A percentile compares a stretch with the other conserved stretches of the same genome.
Evolutionary conservation across 192 early-diverging fungal genomes (phyloP).

Genomic region (Coemansia umbellata): DNA sequence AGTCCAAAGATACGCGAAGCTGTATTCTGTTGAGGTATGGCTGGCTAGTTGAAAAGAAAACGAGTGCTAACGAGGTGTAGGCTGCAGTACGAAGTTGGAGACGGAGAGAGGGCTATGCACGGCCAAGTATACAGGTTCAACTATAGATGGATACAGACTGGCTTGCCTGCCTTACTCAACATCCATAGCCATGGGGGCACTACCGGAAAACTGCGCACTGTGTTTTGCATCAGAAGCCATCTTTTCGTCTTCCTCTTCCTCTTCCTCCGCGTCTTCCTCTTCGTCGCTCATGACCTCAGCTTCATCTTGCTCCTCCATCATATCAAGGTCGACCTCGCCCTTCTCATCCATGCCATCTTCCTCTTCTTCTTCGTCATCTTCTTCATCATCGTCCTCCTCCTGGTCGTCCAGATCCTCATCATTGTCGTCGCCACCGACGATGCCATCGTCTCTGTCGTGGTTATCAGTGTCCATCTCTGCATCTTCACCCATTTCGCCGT

Average conservation of each 20-base stretch:
- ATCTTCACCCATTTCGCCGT: slow-evolving; percentile 13
- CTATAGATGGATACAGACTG: no score
- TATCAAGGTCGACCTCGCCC: slow-evolving; percentile 24
- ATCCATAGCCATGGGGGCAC: slow-evolving; percentile 17
- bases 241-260: slow-evolving; percentile 14
- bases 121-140: no score
- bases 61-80: no score
- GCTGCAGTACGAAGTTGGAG: no score
- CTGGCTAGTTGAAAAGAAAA: no score
- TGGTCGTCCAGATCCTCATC: slow-evolving; percentile 14
- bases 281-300: slow-evolving; percentile 14
- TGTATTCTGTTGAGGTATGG: no score
- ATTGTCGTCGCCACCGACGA: slow-evolving; percentile 3
- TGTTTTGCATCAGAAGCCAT: slow-evolving; percentile 9
- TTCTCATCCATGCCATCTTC: slow-evolving; percentile 7
- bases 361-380: slow-evolving; percentile 19
- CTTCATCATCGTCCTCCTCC: slow-evolving; percentile 25
- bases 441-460: slow-evolving; percentile 6
- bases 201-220: not conserved
- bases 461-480: slow-evolving; percentile 25
- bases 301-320: slow-evolving; percentile 24
- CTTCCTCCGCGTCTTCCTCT: slow-evolving; percentile 1
- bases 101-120: no score
- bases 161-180: slow-evolving; percentile 15
- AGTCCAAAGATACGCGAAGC: not conserved